Conservation (phyloP, 106 monocot genomes). For the Phalaenopsis aphrodite region DNA sequence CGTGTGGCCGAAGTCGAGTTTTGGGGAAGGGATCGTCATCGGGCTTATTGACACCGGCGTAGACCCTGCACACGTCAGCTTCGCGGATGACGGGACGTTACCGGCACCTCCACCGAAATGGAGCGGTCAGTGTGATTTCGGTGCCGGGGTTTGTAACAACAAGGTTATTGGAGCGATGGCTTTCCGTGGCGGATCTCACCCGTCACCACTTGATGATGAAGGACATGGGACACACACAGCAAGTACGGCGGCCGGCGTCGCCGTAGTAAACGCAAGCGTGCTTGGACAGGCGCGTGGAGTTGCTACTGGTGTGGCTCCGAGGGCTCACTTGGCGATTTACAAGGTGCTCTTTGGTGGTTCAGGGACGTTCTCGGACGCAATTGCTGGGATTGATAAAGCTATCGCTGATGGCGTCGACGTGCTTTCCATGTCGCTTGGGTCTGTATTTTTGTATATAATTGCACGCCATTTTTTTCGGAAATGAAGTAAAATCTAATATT, state of each 20-base stretch:
- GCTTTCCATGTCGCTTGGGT: slow-evolving; percentile 19
- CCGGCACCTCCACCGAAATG: slow-evolving; percentile 1
- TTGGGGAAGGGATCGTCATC: slow-evolving; percentile 3
- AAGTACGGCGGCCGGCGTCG: slow-evolving; percentile 30
- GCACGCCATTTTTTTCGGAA: no score
- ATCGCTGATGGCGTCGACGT: slow-evolving; percentile 34
- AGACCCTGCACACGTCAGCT: slow-evolving; percentile 2
- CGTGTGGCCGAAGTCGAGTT: slow-evolving; percentile 4
- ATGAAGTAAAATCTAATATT: no score
- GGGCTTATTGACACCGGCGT: slow-evolving; percentile 11
- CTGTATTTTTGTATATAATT: no score
- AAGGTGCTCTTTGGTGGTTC: slow-evolving; percentile 8
- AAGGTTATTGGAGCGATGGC: slow-evolving; percentile 8
- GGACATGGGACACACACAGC: slow-evolving; percentile 56
- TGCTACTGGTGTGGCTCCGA: slow-evolving; percentile 29
- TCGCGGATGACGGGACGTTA: neutral
- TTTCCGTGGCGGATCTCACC: neutral
- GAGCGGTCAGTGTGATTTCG: slow-evolving; percentile 5
- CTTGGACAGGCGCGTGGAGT: slow-evolving; percentile 35
- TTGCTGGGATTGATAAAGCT: slow-evolving; percentile 23
- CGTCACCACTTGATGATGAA: slow-evolving; percentile 13
- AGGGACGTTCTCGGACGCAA: neutral
- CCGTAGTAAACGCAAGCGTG: slow-evolving; percentile 7
- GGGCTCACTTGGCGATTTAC: slow-evolving; percentile 39
- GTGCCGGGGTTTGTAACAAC: slow-evolving; percentile 11